phyloP scores from a whole-genome alignment of 2,329 filamentous ascomycete genomes.

The Penicillium thymicola region DNA sequence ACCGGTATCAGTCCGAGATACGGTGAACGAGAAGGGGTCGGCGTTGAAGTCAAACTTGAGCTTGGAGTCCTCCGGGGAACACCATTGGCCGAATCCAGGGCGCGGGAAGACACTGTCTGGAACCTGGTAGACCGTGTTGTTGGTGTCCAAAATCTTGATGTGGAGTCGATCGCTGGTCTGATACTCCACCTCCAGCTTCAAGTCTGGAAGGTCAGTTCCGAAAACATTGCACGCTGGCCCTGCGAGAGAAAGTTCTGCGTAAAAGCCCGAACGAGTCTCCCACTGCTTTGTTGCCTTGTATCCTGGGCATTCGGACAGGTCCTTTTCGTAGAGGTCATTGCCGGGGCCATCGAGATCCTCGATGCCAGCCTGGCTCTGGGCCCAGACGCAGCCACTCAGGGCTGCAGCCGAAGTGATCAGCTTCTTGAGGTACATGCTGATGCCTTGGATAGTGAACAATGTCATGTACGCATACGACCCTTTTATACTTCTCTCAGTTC shows the following conservation, averaged over 20 bases:
- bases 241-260: conserved; percentile 64
- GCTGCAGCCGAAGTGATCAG: conserved; percentile 11
- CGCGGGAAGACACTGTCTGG: conserved; percentile 23
- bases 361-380: conserved; percentile 26
- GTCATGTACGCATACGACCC: background rate
- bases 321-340: conserved; percentile 42
- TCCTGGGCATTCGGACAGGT: conserved; percentile 35
- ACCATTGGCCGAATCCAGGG: conserved; percentile 9
- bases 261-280: conserved; percentile 8
- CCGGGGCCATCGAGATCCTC: conserved; percentile 16
- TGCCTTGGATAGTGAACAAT: background rate
- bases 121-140: conserved; percentile 13
- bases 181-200: conserved; percentile 56
- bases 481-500: conserved; percentile 2
- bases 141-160: conserved; percentile 26
- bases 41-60: conserved; percentile 11
- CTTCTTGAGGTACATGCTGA: conserved; percentile 14
- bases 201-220: conserved; percentile 51
- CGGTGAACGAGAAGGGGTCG: conserved; percentile 60
- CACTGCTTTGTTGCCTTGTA: conserved; percentile 12
- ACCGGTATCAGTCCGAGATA: conserved; percentile 32
- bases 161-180: conserved; percentile 60
- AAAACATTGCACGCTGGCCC: conserved; percentile 60
- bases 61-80: conserved; percentile 5
- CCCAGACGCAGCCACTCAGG: conserved; percentile 10